These are phyloP conservation scores for Phytopythium delawarense DNA, from an alignment of 352 stramenopile genomes.

Conservation along the genomic window DNA sequence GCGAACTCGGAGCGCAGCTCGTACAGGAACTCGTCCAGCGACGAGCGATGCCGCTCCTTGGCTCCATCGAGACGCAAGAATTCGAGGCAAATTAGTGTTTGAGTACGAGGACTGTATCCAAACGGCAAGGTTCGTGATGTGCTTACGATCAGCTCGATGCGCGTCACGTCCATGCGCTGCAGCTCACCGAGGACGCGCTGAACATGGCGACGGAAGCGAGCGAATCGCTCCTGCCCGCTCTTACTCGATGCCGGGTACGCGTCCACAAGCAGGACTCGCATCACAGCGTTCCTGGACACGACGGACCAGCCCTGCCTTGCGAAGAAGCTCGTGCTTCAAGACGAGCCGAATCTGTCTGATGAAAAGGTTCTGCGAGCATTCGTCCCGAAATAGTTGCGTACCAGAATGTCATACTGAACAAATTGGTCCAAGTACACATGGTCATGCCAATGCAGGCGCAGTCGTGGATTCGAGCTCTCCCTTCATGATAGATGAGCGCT, in stretches of 20 bases:
- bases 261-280: constrained; percentile 75
- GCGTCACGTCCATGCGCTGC: constrained; percentile 57
- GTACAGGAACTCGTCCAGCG: constrained; percentile 73
- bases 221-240: constrained; percentile 37
- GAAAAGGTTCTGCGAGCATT: not conserved
- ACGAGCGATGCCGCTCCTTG: constrained; percentile 55
- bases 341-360: not conserved
- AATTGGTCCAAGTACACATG: not conserved
- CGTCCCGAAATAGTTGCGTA: not conserved
- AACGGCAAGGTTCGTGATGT: not conserved
- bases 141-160: constrained; percentile 55
- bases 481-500: not conserved
- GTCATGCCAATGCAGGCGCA: too few relatives aligned
- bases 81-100: not conserved
- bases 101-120: not conserved
- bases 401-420: not conserved
- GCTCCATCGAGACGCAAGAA: not conserved
- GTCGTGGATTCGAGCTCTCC: too few relatives aligned
- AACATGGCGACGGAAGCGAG: constrained; percentile 50
- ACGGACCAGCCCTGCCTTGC: not conserved
- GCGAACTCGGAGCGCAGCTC: constrained; percentile 69
- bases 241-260: constrained; percentile 42
- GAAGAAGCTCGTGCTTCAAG: not conserved
- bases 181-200: constrained; percentile 44
- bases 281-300: constrained; percentile 10